phyloP scores from a whole-genome alignment of 371 early-diverging fungal species.

The Mortierella polycephala region DNA sequence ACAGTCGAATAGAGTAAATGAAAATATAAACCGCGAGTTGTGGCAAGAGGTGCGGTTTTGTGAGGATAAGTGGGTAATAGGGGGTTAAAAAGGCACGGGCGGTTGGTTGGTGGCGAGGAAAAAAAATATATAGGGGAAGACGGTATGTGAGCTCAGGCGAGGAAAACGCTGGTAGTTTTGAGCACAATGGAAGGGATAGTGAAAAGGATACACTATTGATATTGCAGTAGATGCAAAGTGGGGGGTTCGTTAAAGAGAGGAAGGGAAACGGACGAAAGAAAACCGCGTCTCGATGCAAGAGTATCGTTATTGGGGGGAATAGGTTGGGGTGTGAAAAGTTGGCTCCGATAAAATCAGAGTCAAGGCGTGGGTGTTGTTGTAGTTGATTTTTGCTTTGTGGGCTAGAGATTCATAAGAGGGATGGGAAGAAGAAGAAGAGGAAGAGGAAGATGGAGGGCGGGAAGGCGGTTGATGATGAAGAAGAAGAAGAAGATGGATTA shows the following conservation, averaged over 20 bases:
- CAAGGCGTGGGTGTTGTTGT: background rate
- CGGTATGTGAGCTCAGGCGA: background rate
- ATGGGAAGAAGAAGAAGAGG: background rate
- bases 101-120: background rate
- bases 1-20: too few species aligned
- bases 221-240: conserved; percentile 52
- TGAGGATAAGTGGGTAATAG: too few species aligned
- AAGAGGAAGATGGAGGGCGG: conserved; percentile 11
- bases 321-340: background rate
- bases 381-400: background rate
- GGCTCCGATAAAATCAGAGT: background rate
- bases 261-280: background rate
- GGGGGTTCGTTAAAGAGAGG: conserved; percentile 41
- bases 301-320: background rate
- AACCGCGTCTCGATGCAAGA: conserved; percentile 6
- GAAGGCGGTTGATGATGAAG: background rate
- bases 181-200: conserved; percentile 31
- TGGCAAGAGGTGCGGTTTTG: too few species aligned
- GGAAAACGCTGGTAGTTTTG: background rate
- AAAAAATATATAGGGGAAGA: background rate
- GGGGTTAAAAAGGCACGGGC: too few species aligned
- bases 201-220: conserved; percentile 14
- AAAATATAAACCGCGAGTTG: too few species aligned
- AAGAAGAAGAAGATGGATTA: background rate
- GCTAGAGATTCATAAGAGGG: conserved; percentile 17